Evolutionary conservation across 2,329 filamentous ascomycete species (phyloP), one percentile per base, ranked within the genome.

Genomic region (Penicillium carneum): DNA sequence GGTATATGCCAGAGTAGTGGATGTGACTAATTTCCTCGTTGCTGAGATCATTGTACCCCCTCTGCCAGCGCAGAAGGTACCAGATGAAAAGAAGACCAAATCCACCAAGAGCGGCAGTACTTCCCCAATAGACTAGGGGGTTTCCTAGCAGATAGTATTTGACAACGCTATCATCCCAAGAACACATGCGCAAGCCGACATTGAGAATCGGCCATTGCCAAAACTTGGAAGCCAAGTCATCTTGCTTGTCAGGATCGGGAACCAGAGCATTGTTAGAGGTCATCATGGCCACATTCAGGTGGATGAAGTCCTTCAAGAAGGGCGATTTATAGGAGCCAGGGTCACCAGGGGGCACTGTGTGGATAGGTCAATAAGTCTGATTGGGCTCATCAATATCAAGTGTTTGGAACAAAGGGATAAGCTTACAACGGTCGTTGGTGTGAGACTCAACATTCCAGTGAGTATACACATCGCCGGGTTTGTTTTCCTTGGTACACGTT

Each of bases 251-350:
- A 4, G 95, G 94, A 74, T 99, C 95, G 4, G 95, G 95, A 20
- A 99, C 92, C 47, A 99, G 87, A 26, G 95, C 95, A 75, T 99
- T 99, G 85, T 99, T 99, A 41, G 95, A 98, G 3, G 95, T 99
- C 94, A 98, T 97, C 95, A 99, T 99, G 65, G 95, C 95, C 64
- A 99, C 95, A 76, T 99, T 99, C 63, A 98, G 83, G 78, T 99
- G 95, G 66, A 99, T 89, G 73, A 99, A 99, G 79, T 99, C 95
- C 76, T 96, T 93, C 74, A 97, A 84, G 85, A 99, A 99, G 2
- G 96, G 95, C 38, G 94, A 98, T 82, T 91, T 96, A 84, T 97
- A 99, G 59, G 91, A 89, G 71, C 90, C 92, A 57, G 95, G 91
- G 78, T 97, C 91, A 70, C 91, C 90, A 64, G 91, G 87, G 41